These are phyloP conservation scores for Lichtheimia hyalospora DNA, from an alignment of 371 early-diverging fungal species.

Conservation along the genomic window DNA sequence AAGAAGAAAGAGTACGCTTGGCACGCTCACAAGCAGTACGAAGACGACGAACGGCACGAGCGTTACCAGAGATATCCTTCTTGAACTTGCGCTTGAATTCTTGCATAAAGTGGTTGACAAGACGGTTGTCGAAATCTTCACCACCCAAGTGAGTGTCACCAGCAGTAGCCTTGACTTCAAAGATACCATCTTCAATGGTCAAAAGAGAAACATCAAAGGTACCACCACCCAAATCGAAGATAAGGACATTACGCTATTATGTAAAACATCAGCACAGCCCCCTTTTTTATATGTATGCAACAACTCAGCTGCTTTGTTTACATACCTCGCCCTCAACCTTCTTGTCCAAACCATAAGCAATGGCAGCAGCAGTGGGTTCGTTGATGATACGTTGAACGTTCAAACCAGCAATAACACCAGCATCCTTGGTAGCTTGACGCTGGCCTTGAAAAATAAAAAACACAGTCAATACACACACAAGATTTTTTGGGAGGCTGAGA, in stretches of 20 bases:
- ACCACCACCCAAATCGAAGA: slow-evolving; percentile 96
- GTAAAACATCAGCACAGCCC: background rate
- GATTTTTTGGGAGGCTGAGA: slow-evolving; percentile 1
- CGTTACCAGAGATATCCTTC: slow-evolving; percentile 80
- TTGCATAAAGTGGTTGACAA: slow-evolving; percentile 82
- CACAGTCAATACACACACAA: background rate
- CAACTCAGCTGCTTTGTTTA: slow-evolving; percentile 1
- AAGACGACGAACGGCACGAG: slow-evolving; percentile 91
- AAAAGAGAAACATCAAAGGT: slow-evolving; percentile 95
- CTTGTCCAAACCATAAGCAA: slow-evolving; percentile 92
- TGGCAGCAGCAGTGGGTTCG: slow-evolving; percentile 95
- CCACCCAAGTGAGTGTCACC: slow-evolving; percentile 98
- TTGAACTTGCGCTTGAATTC: slow-evolving; percentile 85
- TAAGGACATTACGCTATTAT: slow-evolving; percentile 71
- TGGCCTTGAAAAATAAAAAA: slow-evolving; percentile 51
- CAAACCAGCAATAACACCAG: slow-evolving; percentile 80
- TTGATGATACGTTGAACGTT: slow-evolving; percentile 88
- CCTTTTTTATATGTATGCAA: background rate
- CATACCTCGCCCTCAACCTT: slow-evolving; percentile 63
- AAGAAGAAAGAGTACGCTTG: slow-evolving; percentile 94
- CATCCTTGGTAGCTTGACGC: slow-evolving; percentile 86
- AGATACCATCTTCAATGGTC: slow-evolving; percentile 87
- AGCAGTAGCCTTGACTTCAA: slow-evolving; percentile 94
- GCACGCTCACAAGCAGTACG: slow-evolving; percentile 96
- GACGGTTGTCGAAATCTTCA: slow-evolving; percentile 95